Conservation (phyloP, 371 early-diverging fungal genomes). For the Mucor irregularis region DNA sequence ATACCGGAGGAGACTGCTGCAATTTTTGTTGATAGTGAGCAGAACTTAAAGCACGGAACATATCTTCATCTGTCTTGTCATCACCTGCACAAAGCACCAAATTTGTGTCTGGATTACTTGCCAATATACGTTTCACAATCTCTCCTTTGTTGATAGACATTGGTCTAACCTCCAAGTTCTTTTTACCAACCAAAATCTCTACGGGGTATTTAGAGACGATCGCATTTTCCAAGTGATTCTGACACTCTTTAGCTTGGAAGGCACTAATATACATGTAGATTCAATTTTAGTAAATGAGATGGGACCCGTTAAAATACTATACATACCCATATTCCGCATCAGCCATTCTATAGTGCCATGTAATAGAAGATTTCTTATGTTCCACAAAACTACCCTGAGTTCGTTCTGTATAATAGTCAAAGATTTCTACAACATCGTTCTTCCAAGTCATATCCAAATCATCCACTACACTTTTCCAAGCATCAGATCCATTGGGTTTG, state of each 20-base stretch:
- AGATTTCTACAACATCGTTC: constrained; percentile 81
- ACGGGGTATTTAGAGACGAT: constrained; percentile 81
- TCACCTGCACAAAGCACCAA: constrained; percentile 94
- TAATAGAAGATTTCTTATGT: constrained; percentile 80
- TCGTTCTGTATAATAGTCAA: constrained; percentile 88
- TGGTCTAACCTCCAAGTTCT: constrained; percentile 90
- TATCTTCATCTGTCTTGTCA: constrained; percentile 95
- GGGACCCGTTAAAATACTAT: constrained; percentile 18
- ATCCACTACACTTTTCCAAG: constrained; percentile 77
- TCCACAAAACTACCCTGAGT: constrained; percentile 87
- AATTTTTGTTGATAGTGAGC: constrained; percentile 20
- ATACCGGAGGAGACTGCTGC: neutral
- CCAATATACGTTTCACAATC: constrained; percentile 82
- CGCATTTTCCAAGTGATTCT: constrained; percentile 81
- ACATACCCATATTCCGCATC: constrained; percentile 77
- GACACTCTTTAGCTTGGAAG: constrained; percentile 86
- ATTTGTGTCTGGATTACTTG: constrained; percentile 62
- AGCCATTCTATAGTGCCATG: constrained; percentile 91
- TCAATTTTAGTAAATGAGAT: constrained; percentile 12
- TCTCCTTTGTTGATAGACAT: constrained; percentile 84
- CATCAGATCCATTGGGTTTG: constrained; percentile 36
- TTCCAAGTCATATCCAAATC: constrained; percentile 86
- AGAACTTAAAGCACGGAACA: constrained; percentile 71
- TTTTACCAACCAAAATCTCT: constrained; percentile 92
- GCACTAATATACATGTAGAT: constrained; percentile 47